phyloP scores from a whole-genome alignment of 2,329 filamentous ascomycete species.

The Fusarium drepaniforme region DNA sequence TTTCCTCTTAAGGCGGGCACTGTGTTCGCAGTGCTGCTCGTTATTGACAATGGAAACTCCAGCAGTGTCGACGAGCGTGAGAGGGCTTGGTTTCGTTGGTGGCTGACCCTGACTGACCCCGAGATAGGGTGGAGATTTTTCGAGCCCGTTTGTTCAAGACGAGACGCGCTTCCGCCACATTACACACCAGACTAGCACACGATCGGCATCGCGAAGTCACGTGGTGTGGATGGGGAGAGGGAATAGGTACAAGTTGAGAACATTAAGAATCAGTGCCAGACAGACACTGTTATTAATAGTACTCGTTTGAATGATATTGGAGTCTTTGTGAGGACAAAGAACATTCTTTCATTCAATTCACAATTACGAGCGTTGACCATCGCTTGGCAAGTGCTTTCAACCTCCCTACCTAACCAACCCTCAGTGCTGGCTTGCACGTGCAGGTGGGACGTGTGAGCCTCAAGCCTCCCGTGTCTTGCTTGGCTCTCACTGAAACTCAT shows the following conservation, averaged over 20 bases:
- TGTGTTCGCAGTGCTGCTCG: background rate
- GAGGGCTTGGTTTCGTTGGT: slow-evolving; percentile 3
- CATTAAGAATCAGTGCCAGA: background rate
- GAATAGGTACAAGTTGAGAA: background rate
- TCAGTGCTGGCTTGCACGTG: slow-evolving; percentile 35
- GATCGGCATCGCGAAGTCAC: slow-evolving; percentile 43
- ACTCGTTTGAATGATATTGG: background rate
- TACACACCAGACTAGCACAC: slow-evolving; percentile 23
- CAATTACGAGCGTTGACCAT: slow-evolving; percentile 6
- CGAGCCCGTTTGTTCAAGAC: slow-evolving; percentile 26
- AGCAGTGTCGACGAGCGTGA: slow-evolving; percentile 8
- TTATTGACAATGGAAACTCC: slow-evolving; percentile 11
- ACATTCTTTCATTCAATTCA: background rate
- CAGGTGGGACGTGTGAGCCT: slow-evolving; percentile 36
- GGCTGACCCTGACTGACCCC: background rate
- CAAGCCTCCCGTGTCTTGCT: slow-evolving; percentile 7
- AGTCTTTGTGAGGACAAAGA: slow-evolving; percentile 15
- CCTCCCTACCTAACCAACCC: background rate
- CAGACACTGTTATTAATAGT: background rate
- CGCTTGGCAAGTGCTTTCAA: slow-evolving; percentile 23
- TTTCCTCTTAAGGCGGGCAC: background rate
- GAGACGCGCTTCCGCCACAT: slow-evolving; percentile 31
- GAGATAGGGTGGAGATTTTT: slow-evolving; percentile 30
- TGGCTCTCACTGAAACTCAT: slow-evolving; percentile 17
- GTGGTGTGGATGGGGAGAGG: slow-evolving; percentile 11